Percentiles rank a stretch among this genome's conserved stretches.
Conservation (phyloP, 2,329 filamentous ascomycete species). For the Cladorrhinum sp. region DNA sequence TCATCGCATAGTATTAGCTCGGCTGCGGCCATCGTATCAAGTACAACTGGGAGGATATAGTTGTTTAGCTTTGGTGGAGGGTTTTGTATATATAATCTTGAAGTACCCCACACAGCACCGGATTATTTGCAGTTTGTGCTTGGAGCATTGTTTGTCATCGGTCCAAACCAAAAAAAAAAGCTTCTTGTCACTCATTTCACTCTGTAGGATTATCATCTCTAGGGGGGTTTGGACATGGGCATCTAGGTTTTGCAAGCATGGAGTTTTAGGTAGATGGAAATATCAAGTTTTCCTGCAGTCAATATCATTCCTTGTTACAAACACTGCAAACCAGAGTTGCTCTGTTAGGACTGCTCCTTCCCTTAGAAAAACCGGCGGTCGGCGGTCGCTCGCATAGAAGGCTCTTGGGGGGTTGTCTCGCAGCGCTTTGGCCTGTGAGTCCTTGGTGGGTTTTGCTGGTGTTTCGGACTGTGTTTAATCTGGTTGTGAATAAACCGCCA, state of each 20-base stretch:
- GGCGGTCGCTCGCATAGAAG: no score
- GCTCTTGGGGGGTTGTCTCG: no score
- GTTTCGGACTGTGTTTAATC: no score
- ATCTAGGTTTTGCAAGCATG: background rate
- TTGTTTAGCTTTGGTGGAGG: background rate
- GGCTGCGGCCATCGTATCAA: background rate
- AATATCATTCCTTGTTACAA: no score
- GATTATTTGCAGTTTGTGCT: background rate
- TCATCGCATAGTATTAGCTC: constrained; percentile 1
- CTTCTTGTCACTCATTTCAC: background rate
- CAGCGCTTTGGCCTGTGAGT: no score
- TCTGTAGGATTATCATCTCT: background rate
- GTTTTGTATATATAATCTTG: background rate
- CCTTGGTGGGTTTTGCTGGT: no score
- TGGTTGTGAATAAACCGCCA: no score
- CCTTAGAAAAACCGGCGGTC: no score
- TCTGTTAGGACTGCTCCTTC: no score
- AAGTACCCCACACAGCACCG: background rate
- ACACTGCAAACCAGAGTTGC: no score
- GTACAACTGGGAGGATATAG: background rate
- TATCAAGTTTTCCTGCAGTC: background rate
- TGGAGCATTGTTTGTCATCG: background rate
- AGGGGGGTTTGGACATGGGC: background rate
- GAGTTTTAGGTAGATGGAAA: background rate
- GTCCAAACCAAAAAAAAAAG: no score